Evolutionary conservation across 179 eudicot species (phyloP), one percentile per base, ranked within the genome.

Genomic region (Silene noctiflora): DNA sequence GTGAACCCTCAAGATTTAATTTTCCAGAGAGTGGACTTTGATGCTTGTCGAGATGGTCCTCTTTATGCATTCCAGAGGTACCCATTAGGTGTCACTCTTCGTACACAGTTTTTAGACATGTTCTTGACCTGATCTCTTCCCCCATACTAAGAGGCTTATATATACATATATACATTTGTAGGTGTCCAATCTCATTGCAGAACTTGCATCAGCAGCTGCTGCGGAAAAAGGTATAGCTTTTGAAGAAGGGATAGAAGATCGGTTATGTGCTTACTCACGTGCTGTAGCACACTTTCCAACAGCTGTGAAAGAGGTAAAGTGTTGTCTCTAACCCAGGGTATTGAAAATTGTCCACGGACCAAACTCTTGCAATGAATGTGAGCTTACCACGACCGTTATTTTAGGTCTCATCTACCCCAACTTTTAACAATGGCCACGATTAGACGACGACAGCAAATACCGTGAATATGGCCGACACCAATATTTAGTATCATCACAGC

Each of bases 211-310:
- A 25, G 99, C 97, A 62, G 95, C 97, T 51, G 93, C 91, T 24
- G 88, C 90, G 25, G 99, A 93, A 81, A 91, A 93, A 76, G 89
- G 88, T 14, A 44, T 93, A 73, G 88, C 59, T 44, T 95, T 95
- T 73, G 99, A 95, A 21, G 90, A 77, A 62, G 86, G 87, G 13
- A 80, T 95, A 77, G 99, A 87, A 78, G 97, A 91, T 20, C 82
- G 99, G 62, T 76, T 95, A 68, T 95, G 97, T 87, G 99, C 99
- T 77, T 95, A 95, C 82, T 87, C 99, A 2, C 89, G 97, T 11
- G 91, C 98, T 69, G 99, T 95, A 21, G 91, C 98, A 29, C 97
- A 93, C 80, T 95, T 95, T 79, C 98, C 99, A 24, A 93, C 99
- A 5, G 97, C 99, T 48, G 99, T 95, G 16, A 95, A 95, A 77